Evolutionary conservation across 1,139 yeast species (phyloP), one percentile per base, ranked within the genome.

Genomic region (Suhomyces taliae): DNA sequence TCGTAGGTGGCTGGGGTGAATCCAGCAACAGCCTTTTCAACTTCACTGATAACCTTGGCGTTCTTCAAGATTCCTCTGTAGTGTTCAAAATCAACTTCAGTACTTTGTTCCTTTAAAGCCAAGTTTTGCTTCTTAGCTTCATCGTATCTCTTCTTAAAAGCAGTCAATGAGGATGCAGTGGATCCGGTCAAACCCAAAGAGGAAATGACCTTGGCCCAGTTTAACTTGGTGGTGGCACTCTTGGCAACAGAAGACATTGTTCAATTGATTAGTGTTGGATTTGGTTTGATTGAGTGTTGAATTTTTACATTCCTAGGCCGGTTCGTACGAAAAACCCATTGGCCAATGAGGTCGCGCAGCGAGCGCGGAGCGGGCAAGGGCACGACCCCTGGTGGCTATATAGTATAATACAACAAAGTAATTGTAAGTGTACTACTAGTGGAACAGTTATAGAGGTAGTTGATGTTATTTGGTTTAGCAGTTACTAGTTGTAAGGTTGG

Each of bases 121-220:
- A 78, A 73, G 61, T 87, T 75, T 65, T 81, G 81, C 76, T 90
- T 87, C 78, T 90, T 87, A 61, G 99, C 98, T 69, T 93, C 99
- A 64, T 93, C 98, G 73, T 90, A 87, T 82, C 99, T 88, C 87
- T 95, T 93, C 79, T 91, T 93, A 87, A 93, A 93, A 38, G 95
- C 82, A 49, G 93, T 82, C 67, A 93, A 79, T 40, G 96, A 83
- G 49, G 89, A 69, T 53, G 97, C 95, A 55, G 99, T 93, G 66
- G 86, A 75, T 53, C 99, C 99, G 53, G 96, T 84, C 69, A 93
- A 82, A 52, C 97, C 97, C 67, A 93, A 82, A 58, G 93, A 83
- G 60, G 95, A 78, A 66, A 89, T 82, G 66, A 93, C 85, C 76
- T 86, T 85, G 67, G 95, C 84, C 97, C 98, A 93, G 81, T 93